These are phyloP conservation scores for Crithidia bombi DNA, from an alignment of 208 protist species.

Conservation along the genomic window DNA sequence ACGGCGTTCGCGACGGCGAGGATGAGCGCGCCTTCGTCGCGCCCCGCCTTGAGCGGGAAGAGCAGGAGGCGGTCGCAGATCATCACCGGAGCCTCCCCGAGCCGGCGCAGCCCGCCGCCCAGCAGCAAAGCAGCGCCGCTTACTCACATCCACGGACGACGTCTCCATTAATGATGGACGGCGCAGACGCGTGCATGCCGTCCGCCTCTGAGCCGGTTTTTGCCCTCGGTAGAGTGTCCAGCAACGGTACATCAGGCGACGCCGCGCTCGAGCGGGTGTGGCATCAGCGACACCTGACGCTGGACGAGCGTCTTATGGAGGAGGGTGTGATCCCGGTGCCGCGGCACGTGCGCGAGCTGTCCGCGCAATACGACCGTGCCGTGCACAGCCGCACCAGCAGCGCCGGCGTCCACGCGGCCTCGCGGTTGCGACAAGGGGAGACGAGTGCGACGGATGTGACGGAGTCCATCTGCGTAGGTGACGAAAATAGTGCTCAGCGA, in stretches of 20 bases:
- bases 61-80: background rate
- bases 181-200: background rate
- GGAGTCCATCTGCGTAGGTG: background rate
- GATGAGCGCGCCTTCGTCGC: constrained; percentile 1
- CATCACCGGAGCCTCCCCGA: constrained; percentile 7
- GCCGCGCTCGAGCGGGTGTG: constrained; percentile 3
- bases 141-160: background rate
- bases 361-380: constrained; percentile 42
- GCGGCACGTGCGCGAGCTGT: constrained; percentile 36
- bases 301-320: constrained; percentile 50
- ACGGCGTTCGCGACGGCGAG: constrained; percentile 18
- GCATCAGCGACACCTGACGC: constrained; percentile 40
- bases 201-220: constrained; percentile 14
- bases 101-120: background rate
- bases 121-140: background rate
- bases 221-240: background rate
- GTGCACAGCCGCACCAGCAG: constrained; percentile 29
- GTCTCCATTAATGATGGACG: constrained; percentile 2
- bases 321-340: constrained; percentile 42
- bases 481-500: background rate
- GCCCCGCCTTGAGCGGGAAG: constrained; percentile 8
- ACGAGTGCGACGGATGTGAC: background rate
- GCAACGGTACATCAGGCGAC: constrained; percentile 14
- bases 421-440: background rate
- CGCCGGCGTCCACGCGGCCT: background rate